Evolutionary conservation across 2,329 filamentous ascomycete species (phyloP).

Genomic region (Clonostachys rosea): DNA sequence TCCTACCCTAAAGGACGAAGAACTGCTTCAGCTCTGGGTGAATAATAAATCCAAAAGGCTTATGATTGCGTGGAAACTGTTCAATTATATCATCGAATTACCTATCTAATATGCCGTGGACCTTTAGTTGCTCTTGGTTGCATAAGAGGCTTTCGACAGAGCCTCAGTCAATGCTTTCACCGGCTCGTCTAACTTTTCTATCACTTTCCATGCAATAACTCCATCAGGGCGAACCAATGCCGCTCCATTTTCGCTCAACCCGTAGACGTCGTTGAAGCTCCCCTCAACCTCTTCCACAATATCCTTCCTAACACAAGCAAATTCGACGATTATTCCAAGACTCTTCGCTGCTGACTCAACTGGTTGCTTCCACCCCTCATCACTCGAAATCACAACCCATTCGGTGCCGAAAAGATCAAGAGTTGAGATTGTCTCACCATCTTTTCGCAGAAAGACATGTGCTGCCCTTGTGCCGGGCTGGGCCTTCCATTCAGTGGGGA

Average conservation of each 20-base stretch:
- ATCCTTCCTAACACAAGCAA: background rate
- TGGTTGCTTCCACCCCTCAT: background rate
- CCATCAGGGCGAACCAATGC: background rate
- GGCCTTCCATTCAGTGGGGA: slow-evolving; percentile 13
- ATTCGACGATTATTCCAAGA: background rate
- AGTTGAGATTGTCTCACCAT: background rate
- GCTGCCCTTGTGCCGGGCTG: slow-evolving; percentile 12
- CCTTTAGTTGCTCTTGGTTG: too few species aligned
- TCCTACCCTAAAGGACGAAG: too few species aligned
- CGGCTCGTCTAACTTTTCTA: background rate
- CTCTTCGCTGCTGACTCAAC: background rate
- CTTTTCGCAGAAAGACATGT: slow-evolving; percentile 6
- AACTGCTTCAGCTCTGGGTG: too few species aligned
- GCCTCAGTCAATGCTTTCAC: too few species aligned
- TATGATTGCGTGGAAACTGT: too few species aligned
- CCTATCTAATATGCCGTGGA: too few species aligned
- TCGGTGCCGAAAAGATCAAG: background rate
- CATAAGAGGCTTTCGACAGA: too few species aligned
- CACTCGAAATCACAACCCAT: background rate
- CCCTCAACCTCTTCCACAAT: background rate
- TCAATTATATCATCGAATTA: too few species aligned
- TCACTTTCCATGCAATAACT: background rate
- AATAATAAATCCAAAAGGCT: too few species aligned
- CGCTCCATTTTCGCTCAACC: background rate
- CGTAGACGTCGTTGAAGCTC: background rate